These are phyloP conservation scores for Citrus glauca DNA, from an alignment of 345 rosid genomes.

Conservation along the genomic window DNA sequence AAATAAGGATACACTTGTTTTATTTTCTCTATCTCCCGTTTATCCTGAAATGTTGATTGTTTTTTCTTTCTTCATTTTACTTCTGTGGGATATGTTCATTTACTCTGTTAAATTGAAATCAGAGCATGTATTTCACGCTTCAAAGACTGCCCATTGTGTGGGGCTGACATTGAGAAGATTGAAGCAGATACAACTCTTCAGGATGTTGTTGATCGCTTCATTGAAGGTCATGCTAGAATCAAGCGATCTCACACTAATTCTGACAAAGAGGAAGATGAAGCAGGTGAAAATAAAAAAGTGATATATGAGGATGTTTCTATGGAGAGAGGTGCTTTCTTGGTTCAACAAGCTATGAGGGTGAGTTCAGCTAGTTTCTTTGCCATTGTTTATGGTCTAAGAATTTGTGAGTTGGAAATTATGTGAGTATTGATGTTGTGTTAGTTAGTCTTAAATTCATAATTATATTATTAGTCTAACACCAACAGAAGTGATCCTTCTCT, in stretches of 20 bases:
- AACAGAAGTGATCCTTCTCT: neutral
- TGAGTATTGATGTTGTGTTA: neutral
- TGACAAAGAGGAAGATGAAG: constrained; percentile 46
- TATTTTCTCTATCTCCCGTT: neutral
- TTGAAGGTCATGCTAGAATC: constrained; percentile 94
- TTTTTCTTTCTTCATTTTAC: neutral
- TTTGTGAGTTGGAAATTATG: neutral
- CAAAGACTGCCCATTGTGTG: constrained; percentile 92
- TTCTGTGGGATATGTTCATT: neutral
- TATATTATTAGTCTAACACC: neutral
- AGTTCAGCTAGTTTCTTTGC: constrained; percentile 26
- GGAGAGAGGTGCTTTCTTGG: constrained; percentile 96
- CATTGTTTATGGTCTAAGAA: neutral
- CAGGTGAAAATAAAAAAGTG: constrained; percentile 48
- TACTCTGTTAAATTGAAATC: constrained; percentile 8
- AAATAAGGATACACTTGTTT: neutral
- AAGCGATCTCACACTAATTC: constrained; percentile 59
- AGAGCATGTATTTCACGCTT: constrained; percentile 75
- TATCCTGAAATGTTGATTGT: neutral
- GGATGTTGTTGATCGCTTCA: constrained; percentile 74
- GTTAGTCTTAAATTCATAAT: neutral
- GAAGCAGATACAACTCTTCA: constrained; percentile 77
- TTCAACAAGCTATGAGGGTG: constrained; percentile 97
- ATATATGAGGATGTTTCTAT: constrained; percentile 89
- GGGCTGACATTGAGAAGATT: constrained; percentile 84